These are phyloP conservation scores for Fragilariopsis cylindrus DNA, from an alignment of 108 stramenopile genomes.

Conservation along the genomic window DNA sequence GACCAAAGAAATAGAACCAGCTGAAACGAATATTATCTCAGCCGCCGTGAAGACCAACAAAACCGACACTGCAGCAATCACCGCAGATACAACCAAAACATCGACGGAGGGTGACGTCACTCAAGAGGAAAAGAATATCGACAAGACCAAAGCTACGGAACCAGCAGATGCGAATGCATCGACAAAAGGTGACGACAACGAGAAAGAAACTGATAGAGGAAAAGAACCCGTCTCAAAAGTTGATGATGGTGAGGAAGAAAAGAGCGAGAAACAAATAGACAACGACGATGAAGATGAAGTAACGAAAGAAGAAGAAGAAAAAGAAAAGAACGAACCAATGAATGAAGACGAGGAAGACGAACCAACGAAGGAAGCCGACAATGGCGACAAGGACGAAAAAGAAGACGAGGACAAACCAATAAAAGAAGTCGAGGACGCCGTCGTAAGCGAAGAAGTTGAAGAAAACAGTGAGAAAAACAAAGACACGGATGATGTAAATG, in stretches of 20 bases:
- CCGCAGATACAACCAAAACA: no score
- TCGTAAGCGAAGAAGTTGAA: not conserved
- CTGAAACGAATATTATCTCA: no score
- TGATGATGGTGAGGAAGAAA: not conserved
- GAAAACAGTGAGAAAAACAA: not conserved
- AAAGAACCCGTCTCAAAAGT: not conserved
- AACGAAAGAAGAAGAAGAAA: not conserved
- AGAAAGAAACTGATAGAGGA: constrained; percentile 1
- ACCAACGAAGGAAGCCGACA: not conserved
- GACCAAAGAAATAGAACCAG: no score
- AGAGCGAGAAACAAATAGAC: not conserved
- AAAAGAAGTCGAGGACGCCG: not conserved
- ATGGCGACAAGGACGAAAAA: not conserved
- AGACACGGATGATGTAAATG: not conserved
- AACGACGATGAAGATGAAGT: not conserved
- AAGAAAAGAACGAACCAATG: not conserved
- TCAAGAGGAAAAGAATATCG: no score
- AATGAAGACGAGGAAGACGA: not conserved
- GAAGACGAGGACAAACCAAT: not conserved
- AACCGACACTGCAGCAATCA: no score
- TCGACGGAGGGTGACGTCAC: no score
- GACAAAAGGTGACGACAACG: not conserved
- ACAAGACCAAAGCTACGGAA: no score
- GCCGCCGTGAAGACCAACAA: no score
- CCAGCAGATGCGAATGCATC: no score